Conservation (phyloP, 257 asterid species). For the Solanum peruvianum region DNA sequence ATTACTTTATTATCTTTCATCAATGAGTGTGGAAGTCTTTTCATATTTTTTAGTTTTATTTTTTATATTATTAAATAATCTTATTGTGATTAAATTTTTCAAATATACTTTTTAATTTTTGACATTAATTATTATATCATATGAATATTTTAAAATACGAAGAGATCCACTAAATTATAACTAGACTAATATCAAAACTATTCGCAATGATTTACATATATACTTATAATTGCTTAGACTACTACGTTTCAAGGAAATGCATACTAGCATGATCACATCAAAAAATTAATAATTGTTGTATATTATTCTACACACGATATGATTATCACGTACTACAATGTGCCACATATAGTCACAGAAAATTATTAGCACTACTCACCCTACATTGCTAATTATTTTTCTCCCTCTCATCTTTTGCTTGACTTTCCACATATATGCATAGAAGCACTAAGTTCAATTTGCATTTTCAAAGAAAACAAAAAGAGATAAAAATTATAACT, state of each 20-base stretch:
- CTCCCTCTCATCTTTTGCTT: neutral
- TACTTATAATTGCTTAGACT: neutral
- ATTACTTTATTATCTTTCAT: too few species aligned
- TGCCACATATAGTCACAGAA: neutral
- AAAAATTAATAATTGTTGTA: neutral
- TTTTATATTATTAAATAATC: too few species aligned
- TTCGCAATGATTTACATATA: too few species aligned
- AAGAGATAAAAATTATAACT: too few species aligned
- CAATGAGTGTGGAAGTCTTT: too few species aligned
- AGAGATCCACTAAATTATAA: too few species aligned
- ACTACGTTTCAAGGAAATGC: neutral
- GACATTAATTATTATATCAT: too few species aligned
- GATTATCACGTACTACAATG: neutral
- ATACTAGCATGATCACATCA: neutral
- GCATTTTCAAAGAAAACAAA: neutral
- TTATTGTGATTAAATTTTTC: too few species aligned
- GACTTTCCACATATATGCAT: neutral
- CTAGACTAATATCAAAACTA: too few species aligned
- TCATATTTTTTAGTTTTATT: too few species aligned
- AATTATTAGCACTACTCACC: neutral
- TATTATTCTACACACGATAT: neutral
- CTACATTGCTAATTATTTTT: neutral
- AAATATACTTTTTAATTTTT: too few species aligned
- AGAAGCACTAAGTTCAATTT: neutral
- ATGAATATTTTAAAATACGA: accelerated